Conservation (phyloP, 169 alveolate genomes). For the Cryptosporidium ryanae region DNA sequence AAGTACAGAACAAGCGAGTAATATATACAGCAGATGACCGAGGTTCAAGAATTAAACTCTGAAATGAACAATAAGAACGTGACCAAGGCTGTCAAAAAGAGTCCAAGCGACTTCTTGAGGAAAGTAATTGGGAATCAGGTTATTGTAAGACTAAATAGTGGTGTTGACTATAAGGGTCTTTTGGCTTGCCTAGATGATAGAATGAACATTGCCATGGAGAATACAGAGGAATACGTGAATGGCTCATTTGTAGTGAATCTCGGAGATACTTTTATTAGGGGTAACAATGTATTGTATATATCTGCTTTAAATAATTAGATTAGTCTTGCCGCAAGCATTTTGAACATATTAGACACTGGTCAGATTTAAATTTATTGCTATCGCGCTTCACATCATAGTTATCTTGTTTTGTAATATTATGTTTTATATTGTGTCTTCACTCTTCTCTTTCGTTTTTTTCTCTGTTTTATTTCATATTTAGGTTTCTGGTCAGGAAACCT, state of each 20-base stretch:
- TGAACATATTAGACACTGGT: background rate
- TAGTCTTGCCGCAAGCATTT: background rate
- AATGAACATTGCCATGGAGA: slow-evolving; percentile 87
- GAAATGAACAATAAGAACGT: background rate
- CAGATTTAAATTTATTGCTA: background rate
- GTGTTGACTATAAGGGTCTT: slow-evolving; percentile 78
- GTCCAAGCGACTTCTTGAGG: slow-evolving; percentile 66
- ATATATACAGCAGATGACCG: too few species aligned
- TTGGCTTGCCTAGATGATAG: slow-evolving; percentile 88
- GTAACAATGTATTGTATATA: slow-evolving; percentile 85
- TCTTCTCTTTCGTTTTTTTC: background rate
- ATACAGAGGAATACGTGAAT: slow-evolving; percentile 84
- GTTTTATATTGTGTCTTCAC: too few species aligned
- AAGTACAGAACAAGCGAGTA: too few species aligned
- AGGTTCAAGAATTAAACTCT: background rate
- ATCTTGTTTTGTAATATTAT: too few species aligned
- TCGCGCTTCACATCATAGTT: background rate
- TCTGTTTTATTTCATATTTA: background rate
- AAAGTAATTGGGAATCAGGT: slow-evolving; percentile 69
- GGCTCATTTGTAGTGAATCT: slow-evolving; percentile 83
- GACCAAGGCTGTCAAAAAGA: background rate
- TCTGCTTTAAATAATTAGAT: slow-evolving; percentile 22
- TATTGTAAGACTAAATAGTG: slow-evolving; percentile 68
- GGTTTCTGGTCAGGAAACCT: background rate
- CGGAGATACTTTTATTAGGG: slow-evolving; percentile 88